These are phyloP conservation scores for Nidularia sp. DNA, from an alignment of 768 basidiomycete species.

Conservation along the genomic window DNA sequence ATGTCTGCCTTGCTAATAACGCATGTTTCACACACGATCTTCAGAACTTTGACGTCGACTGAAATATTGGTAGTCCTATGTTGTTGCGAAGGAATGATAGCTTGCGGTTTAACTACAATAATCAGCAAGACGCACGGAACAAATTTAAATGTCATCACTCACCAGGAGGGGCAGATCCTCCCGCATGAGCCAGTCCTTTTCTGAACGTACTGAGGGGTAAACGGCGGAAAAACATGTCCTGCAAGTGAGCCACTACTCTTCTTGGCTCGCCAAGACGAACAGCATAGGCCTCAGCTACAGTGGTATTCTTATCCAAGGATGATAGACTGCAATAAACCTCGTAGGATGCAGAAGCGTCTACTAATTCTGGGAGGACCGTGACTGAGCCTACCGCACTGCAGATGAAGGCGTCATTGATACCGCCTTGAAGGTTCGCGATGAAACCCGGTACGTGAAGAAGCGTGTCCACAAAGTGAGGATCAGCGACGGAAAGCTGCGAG, in stretches of 20 bases:
- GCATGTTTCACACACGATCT: conserved; percentile 38
- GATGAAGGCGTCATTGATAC: conserved; percentile 53
- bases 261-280: conserved; percentile 30
- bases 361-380: conserved; percentile 36
- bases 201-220: conserved; percentile 48
- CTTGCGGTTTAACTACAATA: background rate
- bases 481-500: conserved; percentile 31
- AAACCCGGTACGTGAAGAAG: conserved; percentile 71
- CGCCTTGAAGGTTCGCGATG: conserved; percentile 54
- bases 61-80: background rate
- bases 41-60: conserved; percentile 23
- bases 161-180: background rate
- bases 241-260: conserved; percentile 49
- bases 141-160: too few species aligned
- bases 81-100: background rate
- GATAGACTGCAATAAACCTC: conserved; percentile 47
- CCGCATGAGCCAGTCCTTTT: conserved; percentile 32
- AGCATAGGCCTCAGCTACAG: conserved; percentile 50
- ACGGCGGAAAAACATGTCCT: conserved; percentile 56
- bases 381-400: conserved; percentile 53
- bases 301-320: conserved; percentile 38
- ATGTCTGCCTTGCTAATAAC: conserved; percentile 24
- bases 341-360: conserved; percentile 39
- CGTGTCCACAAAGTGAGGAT: conserved; percentile 63
- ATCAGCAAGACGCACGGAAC: background rate